Evolutionary conservation across 306 rosid genomes (phyloP).

Genomic region (Boehmeria nivea): DNA sequence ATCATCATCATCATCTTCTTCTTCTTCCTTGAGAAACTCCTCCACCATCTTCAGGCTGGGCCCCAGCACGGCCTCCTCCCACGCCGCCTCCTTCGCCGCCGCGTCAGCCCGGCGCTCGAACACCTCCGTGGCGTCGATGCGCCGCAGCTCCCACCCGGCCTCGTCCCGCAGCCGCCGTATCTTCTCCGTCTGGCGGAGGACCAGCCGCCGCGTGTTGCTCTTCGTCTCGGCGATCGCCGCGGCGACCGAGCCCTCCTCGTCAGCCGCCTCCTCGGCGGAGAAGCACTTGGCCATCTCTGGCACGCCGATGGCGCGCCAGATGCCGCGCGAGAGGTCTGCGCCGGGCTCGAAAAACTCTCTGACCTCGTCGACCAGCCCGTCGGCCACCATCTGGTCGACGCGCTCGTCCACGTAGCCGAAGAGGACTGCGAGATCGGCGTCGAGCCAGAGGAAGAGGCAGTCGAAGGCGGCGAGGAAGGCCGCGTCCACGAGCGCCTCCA

Average conservation of each 20-base stretch:
- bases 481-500: slow-evolving; percentile 18
- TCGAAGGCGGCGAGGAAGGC: slow-evolving; percentile 11
- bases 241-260: not conserved
- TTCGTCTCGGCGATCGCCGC: slow-evolving; percentile 7
- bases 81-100: slow-evolving; percentile 10
- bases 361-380: slow-evolving; percentile 28
- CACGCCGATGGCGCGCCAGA: slow-evolving; percentile 26
- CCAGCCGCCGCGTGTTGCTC: slow-evolving; percentile 18
- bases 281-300: slow-evolving; percentile 19
- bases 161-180: slow-evolving; percentile 12
- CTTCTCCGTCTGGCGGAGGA: slow-evolving; percentile 14
- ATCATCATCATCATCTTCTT: not conserved
- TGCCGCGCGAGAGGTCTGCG: slow-evolving; percentile 14
- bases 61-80: slow-evolving; percentile 17
- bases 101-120: slow-evolving; percentile 4
- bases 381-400: slow-evolving; percentile 29
- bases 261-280: not conserved
- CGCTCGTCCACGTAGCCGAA: slow-evolving; percentile 12
- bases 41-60: slow-evolving; percentile 17
- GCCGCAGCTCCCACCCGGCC: slow-evolving; percentile 23
- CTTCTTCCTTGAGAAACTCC: slow-evolving; percentile 1
- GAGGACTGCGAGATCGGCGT: slow-evolving; percentile 14
- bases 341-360: slow-evolving; percentile 10
- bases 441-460: slow-evolving; percentile 27
- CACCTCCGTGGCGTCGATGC: slow-evolving; percentile 25